Evolutionary conservation across 148 eudicot species (phyloP).

Genomic region (Limonium bicolor): DNA sequence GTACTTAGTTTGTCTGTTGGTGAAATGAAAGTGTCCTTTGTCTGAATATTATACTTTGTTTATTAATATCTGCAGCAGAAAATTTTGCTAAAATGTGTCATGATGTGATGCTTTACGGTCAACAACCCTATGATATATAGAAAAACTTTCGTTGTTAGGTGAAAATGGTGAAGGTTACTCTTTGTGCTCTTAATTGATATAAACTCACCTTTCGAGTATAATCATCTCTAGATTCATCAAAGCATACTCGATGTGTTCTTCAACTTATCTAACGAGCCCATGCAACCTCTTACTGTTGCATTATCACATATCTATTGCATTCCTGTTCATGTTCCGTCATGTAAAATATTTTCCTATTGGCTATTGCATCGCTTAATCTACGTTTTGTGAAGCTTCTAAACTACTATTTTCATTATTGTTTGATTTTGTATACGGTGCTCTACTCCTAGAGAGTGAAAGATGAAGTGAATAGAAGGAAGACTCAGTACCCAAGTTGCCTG

Average conservation of each 20-base stretch:
- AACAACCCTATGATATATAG: no score
- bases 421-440: neutral
- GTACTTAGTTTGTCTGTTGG: neutral
- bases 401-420: neutral
- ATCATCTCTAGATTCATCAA: no score
- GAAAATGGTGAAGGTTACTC: no score
- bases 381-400: neutral
- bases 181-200: no score
- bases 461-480: constrained; percentile 33
- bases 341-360: neutral
- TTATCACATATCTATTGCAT: neutral
- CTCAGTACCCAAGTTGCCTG: constrained; percentile 14
- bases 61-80: neutral
- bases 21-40: neutral
- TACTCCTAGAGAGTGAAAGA: constrained; percentile 40
- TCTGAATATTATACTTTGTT: neutral
- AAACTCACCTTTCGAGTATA: no score
- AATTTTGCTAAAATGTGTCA: neutral
- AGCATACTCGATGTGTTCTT: no score
- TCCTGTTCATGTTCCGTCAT: neutral
- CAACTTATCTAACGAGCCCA: neutral
- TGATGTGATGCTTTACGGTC: no score
- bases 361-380: neutral
- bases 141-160: no score
- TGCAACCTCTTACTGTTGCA: neutral